These are phyloP conservation scores for Neonectria magnoliae DNA, from an alignment of 2,329 filamentous ascomycete genomes.

Conservation along the genomic window DNA sequence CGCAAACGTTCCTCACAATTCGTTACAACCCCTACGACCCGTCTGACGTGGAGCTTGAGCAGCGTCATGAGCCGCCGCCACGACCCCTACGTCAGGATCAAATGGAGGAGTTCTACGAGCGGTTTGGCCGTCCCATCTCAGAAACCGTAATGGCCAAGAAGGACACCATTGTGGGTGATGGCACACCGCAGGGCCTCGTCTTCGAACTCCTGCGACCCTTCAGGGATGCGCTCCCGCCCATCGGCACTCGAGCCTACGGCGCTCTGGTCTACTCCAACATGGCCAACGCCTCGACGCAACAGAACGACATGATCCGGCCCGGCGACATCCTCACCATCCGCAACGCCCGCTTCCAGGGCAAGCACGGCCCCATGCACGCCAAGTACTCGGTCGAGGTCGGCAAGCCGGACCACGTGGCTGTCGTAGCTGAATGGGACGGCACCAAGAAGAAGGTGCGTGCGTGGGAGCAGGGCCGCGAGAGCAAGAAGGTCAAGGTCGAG, in stretches of 20 bases:
- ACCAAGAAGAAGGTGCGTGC: constrained; percentile 97
- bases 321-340: constrained; percentile 94
- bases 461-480: constrained; percentile 95
- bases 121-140: constrained; percentile 81
- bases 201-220: constrained; percentile 80
- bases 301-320: constrained; percentile 90
- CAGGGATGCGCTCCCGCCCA: constrained; percentile 78
- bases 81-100: constrained; percentile 88
- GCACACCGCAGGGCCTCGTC: constrained; percentile 81
- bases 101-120: constrained; percentile 84
- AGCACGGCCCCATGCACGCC: constrained; percentile 92
- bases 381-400: constrained; percentile 92
- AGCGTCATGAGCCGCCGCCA: constrained; percentile 87
- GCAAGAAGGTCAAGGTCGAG: constrained; percentile 91
- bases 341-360: constrained; percentile 94
- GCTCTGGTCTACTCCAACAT: constrained; percentile 94
- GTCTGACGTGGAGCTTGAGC: constrained; percentile 78
- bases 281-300: constrained; percentile 89
- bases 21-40: constrained; percentile 81
- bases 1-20: constrained; percentile 87
- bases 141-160: constrained; percentile 77
- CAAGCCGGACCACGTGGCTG: constrained; percentile 86
- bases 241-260: constrained; percentile 90
- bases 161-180: constrained; percentile 84
- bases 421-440: constrained; percentile 97